Base-by-base conservation (phyloP, 768 basidiomycete species). In the Coprinellus aureogranulatus region DNA sequence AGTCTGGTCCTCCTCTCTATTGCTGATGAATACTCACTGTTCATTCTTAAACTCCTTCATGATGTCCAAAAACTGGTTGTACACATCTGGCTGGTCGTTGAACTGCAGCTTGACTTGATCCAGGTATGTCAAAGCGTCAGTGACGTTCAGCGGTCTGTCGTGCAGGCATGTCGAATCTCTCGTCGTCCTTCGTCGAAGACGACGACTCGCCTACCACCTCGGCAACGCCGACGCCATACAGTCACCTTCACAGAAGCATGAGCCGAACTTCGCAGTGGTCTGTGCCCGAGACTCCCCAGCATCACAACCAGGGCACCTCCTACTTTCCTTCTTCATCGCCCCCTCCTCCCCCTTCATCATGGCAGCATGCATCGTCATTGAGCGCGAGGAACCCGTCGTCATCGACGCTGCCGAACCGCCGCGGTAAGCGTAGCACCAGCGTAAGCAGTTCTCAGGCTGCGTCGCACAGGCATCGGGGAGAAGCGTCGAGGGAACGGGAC, bases 1-100 rank as follows among this genome's bases (percentile, higher is more conserved):
- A 54, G 11, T 48, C 31, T n/a, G n/a, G n/a, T n/a, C n/a, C n/a
- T n/a, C n/a, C n/a, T n/a, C n/a, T n/a, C n/a, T n/a, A n/a, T n/a
- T n/a, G n/a, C n/a, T n/a, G n/a, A 20, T 26, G 46, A 5, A 25
- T 45, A 82, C 88, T 66, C 65, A 91, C 91, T 79, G 76, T 68
- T 96, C 92, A 65, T 92, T 92, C 76, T 99, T 98, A 75, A 99
- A 99, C 72, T 98, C 94, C 77, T 98, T 98, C 97, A 97, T 97
- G 67, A 97, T 95, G 70, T 96, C 93, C 71, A 95, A 75, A 65
- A 94, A 94, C 62, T 89, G 83, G 73, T 97, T 96, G 73, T 97
- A 97, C 41, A 95, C 92, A 67, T 93, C 90, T n/a, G 94, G 93
- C 70, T 91, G 87, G 70, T 94, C 89, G 55, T 85, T 82, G 69